Evolutionary conservation across 2,329 filamentous ascomycete genomes (phyloP).

Genomic region (Sarocladium oryzae): DNA sequence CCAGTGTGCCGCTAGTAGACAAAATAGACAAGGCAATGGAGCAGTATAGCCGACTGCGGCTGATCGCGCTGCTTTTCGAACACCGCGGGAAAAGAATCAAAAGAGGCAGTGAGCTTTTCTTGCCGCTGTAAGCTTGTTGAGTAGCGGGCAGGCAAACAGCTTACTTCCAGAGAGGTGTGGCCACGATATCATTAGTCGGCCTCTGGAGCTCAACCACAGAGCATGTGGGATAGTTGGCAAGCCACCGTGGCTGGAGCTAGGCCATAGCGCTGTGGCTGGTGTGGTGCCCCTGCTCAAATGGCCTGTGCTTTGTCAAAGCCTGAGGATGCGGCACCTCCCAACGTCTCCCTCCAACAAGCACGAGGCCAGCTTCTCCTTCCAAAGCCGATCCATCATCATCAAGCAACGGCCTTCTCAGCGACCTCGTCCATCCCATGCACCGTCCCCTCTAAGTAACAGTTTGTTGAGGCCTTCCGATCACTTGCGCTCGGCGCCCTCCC

Average conservation of each 20-base stretch:
- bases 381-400: neutral
- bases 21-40: too few relatives aligned
- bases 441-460: neutral
- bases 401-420: neutral
- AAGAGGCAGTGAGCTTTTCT: neutral
- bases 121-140: neutral
- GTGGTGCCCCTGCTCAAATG: too few relatives aligned
- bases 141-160: neutral
- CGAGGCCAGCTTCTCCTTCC: neutral
- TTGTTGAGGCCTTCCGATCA: neutral
- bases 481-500: neutral
- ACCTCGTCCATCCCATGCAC: neutral
- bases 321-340: conserved; percentile 1
- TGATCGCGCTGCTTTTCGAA: too few relatives aligned
- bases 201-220: neutral
- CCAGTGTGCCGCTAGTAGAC: conserved; percentile 7
- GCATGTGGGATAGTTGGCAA: conserved; percentile 3
- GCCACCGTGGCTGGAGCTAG: conserved; percentile 5
- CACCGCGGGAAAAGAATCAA: neutral
- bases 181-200: conserved; percentile 4
- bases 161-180: neutral
- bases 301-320: neutral
- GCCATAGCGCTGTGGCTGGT: neutral
- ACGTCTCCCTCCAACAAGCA: neutral
- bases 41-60: too few relatives aligned